phyloP scores from a whole-genome alignment of 2,329 filamentous ascomycete species.

The Pseudogymnoascus destructans region DNA sequence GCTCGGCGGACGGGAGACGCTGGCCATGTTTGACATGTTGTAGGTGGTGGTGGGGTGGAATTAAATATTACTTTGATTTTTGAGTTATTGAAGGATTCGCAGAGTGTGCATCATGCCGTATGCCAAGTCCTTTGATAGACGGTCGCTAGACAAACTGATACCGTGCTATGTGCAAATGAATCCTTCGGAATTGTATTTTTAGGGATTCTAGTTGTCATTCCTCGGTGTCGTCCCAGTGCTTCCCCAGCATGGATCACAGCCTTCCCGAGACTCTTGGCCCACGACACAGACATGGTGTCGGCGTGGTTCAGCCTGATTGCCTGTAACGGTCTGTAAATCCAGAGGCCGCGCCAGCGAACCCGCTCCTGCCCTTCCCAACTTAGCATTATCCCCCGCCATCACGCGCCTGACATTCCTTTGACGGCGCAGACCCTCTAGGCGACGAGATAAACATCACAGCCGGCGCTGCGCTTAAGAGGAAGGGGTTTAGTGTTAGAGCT shows the following conservation, averaged over 20 bases:
- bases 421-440: neutral
- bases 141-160: neutral
- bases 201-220: neutral
- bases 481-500: neutral
- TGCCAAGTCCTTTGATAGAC: neutral
- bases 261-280: too few relatives aligned
- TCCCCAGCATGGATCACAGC: too few relatives aligned
- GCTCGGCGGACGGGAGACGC: neutral
- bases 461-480: neutral
- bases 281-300: too few relatives aligned
- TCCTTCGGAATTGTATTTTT: neutral
- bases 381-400: neutral
- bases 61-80: neutral
- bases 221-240: neutral
- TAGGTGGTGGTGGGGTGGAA: neutral
- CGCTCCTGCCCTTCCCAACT: neutral
- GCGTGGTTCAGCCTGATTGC: too few relatives aligned
- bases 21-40: neutral
- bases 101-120: neutral
- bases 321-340: too few relatives aligned
- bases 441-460: neutral
- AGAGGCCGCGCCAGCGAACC: neutral
- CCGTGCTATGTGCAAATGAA: neutral
- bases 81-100: neutral
- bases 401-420: neutral